Evolutionary conservation across 768 basidiomycete species (phyloP).

Genomic region (Cytidiella melzeri): DNA sequence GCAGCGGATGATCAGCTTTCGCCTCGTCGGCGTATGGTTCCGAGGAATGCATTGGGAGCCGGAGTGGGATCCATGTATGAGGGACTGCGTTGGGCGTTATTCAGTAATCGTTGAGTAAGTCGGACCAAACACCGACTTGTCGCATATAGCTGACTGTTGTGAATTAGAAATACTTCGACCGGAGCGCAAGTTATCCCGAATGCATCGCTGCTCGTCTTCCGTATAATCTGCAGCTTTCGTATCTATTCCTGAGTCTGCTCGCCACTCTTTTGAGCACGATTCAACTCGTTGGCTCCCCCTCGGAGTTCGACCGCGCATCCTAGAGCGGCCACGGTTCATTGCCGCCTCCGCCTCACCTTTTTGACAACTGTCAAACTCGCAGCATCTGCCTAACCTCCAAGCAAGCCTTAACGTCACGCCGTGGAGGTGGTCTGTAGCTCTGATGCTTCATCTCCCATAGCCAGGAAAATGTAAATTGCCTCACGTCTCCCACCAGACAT

Average conservation of each 20-base stretch:
- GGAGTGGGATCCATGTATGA: conserved; percentile 33
- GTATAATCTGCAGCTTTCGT: neutral
- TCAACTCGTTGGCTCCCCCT: neutral
- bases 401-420: neutral
- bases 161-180: neutral
- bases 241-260: neutral
- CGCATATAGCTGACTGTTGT: neutral
- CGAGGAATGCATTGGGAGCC: conserved; percentile 10
- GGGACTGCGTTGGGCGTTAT: conserved; percentile 44
- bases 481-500: neutral
- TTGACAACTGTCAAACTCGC: neutral
- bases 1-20: neutral
- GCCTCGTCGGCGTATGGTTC: conserved; percentile 16
- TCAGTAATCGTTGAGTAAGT: conserved; percentile 33
- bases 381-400: neutral
- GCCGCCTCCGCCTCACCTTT: neutral
- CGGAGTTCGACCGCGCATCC: neutral
- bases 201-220: no score
- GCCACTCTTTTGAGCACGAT: neutral
- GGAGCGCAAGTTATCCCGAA: no score
- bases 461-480: neutral
- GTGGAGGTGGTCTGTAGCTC: neutral
- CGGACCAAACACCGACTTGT: neutral
- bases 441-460: neutral
- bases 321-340: neutral